Conservation (phyloP, 352 stramenopile genomes). For the Phytophthora megakarya region DNA sequence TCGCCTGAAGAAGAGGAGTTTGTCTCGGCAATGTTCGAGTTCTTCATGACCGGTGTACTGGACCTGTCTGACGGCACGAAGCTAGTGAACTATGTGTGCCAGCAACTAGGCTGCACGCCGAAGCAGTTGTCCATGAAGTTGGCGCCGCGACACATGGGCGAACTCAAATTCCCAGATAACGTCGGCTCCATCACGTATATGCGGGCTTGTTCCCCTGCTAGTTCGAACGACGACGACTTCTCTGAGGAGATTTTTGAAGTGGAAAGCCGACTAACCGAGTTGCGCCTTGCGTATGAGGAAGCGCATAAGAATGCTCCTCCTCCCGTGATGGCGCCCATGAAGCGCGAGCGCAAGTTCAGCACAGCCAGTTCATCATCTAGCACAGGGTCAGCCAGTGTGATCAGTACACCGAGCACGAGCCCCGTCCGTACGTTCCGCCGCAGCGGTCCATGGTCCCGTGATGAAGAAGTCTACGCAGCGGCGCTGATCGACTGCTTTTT, state of each 20-base stretch:
- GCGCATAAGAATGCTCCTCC: slow-evolving; percentile 36
- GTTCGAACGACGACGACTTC: slow-evolving; percentile 27
- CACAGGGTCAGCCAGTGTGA: slow-evolving; percentile 22
- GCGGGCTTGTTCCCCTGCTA: slow-evolving; percentile 17
- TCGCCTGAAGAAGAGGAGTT: slow-evolving; percentile 67
- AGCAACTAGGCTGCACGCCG: slow-evolving; percentile 54
- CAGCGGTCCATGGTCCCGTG: slow-evolving; percentile 67
- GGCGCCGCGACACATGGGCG: slow-evolving; percentile 50
- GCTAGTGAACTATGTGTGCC: slow-evolving; percentile 63
- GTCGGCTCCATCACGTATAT: slow-evolving; percentile 61
- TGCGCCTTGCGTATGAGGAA: slow-evolving; percentile 53
- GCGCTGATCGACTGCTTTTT: slow-evolving; percentile 73
- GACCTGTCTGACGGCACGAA: slow-evolving; percentile 56
- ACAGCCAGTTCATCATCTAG: slow-evolving; percentile 37
- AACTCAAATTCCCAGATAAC: slow-evolving; percentile 65
- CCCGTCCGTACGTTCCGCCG: slow-evolving; percentile 43
- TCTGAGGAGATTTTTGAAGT: slow-evolving; percentile 59
- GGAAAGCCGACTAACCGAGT: slow-evolving; percentile 50
- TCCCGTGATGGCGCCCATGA: slow-evolving; percentile 14
- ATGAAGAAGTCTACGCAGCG: slow-evolving; percentile 73
- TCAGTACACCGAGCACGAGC: slow-evolving; percentile 31
- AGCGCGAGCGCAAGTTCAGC: slow-evolving; percentile 38
- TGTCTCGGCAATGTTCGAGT: slow-evolving; percentile 62
- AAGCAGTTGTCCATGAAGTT: slow-evolving; percentile 79
- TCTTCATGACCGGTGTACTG: slow-evolving; percentile 59